Conservation (phyloP, 2,329 filamentous ascomycete species). For the Penicillium glabrum region DNA sequence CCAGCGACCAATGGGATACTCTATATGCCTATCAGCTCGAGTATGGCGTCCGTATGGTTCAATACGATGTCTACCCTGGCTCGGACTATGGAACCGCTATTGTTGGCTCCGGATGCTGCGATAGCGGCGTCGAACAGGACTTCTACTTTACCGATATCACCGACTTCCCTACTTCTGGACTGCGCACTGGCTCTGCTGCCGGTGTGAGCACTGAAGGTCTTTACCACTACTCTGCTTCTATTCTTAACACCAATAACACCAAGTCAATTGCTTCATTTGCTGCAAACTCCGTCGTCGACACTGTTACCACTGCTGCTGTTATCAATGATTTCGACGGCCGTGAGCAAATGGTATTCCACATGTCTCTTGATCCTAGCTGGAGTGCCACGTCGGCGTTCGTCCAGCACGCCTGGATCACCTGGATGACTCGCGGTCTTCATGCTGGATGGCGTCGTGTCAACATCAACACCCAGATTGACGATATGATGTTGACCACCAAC, state of each 20-base stretch:
- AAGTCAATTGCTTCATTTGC: constrained; percentile 56
- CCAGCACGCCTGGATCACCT: constrained; percentile 64
- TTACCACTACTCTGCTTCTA: constrained; percentile 59
- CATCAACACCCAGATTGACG: constrained; percentile 60
- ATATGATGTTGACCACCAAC: constrained; percentile 58
- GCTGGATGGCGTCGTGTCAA: constrained; percentile 57
- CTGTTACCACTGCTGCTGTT: constrained; percentile 54
- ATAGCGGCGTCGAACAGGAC: constrained; percentile 50
- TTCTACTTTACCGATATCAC: constrained; percentile 56
- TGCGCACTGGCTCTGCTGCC: constrained; percentile 51
- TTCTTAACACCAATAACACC: constrained; percentile 55
- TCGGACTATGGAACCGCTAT: constrained; percentile 49
- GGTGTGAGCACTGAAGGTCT: constrained; percentile 53
- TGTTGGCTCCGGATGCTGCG: constrained; percentile 48
- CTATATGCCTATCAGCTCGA: constrained; percentile 58
- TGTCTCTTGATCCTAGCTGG: constrained; percentile 54
- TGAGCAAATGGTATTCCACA: constrained; percentile 64
- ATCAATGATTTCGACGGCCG: constrained; percentile 59
- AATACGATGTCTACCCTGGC: constrained; percentile 58
- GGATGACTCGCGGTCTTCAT: constrained; percentile 59
- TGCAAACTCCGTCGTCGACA: constrained; percentile 41
- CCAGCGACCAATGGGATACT: constrained; percentile 55
- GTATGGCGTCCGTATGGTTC: constrained; percentile 62
- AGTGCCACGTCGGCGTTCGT: constrained; percentile 56
- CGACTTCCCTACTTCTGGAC: constrained; percentile 55